A percentile compares a stretch with the other conserved stretches of the same genome.
Conservation (phyloP, 208 protist genomes). For the Acanthamoeba culbertsoni region DNA sequence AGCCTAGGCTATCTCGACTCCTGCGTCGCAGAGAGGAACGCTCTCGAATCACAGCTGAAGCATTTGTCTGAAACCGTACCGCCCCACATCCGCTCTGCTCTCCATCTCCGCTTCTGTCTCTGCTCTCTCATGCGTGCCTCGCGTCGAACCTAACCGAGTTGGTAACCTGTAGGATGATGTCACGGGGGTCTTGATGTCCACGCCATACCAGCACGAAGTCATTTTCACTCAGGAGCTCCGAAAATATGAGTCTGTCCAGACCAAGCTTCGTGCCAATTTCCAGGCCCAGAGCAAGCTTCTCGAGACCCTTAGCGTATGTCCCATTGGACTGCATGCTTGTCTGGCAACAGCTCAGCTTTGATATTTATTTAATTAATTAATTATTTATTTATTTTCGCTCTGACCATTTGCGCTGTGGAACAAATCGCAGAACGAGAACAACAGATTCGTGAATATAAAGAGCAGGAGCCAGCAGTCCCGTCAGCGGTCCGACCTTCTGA, state of each 20-base stretch:
- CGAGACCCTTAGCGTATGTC: background rate
- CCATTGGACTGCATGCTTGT: too few relatives aligned
- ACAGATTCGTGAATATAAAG: background rate
- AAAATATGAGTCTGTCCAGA: background rate
- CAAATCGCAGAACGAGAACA: background rate
- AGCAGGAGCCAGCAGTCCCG: background rate
- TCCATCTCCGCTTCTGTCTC: background rate
- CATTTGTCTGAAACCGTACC: background rate
- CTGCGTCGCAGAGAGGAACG: background rate
- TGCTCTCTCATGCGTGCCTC: background rate
- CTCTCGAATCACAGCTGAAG: background rate
- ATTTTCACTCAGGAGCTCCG: conserved; percentile 11
- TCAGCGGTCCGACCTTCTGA: background rate
- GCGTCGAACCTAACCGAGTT: too few relatives aligned
- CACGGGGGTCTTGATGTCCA: background rate
- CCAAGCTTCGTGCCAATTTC: background rate
- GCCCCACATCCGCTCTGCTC: background rate
- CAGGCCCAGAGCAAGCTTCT: background rate
- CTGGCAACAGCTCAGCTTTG: too few relatives aligned
- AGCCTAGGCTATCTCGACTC: background rate
- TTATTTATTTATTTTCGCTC: too few relatives aligned
- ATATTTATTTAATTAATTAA: too few relatives aligned
- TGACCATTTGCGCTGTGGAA: background rate
- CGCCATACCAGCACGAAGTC: background rate
- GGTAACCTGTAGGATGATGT: background rate